A percentile compares a stretch with the other conserved stretches of the same genome.
These are phyloP conservation scores for Lodderomyces jiufengensis DNA, from an alignment of 1,139 yeast species.

Conservation along the genomic window DNA sequence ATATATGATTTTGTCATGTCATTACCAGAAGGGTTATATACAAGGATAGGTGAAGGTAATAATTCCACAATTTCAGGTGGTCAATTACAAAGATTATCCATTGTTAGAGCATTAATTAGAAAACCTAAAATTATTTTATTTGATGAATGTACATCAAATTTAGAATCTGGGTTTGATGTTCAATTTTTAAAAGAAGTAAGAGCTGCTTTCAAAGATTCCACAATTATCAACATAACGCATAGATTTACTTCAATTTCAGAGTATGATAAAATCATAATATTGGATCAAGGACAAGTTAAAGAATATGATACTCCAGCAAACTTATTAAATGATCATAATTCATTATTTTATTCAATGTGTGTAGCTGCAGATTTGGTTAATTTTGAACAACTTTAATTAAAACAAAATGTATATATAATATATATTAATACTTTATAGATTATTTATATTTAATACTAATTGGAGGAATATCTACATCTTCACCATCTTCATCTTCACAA, in stretches of 20 bases:
- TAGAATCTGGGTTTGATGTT: slow-evolving; percentile 54
- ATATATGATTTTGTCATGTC: slow-evolving; percentile 48
- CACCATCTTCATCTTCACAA: slow-evolving; percentile 88
- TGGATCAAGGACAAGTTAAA: slow-evolving; percentile 47
- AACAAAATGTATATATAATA: slow-evolving; percentile 1
- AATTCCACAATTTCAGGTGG: slow-evolving; percentile 67
- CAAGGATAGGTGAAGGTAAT: slow-evolving; percentile 51
- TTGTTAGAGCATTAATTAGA: slow-evolving; percentile 69
- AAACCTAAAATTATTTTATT: slow-evolving; percentile 60
- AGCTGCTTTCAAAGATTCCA: slow-evolving; percentile 11
- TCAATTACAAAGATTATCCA: slow-evolving; percentile 71
- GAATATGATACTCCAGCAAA: slow-evolving; percentile 43
- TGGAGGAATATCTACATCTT: slow-evolving; percentile 94
- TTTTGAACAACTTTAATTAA: not conserved
- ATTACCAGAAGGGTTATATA: slow-evolving; percentile 55
- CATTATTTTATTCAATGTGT: slow-evolving; percentile 23
- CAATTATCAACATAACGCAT: slow-evolving; percentile 59
- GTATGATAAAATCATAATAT: slow-evolving; percentile 40
- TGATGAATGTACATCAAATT: slow-evolving; percentile 80
- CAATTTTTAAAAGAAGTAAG: slow-evolving; percentile 24
- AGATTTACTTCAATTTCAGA: slow-evolving; percentile 51
- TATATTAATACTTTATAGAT: slow-evolving; percentile 4
- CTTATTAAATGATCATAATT: slow-evolving; percentile 20
- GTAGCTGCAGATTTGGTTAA: too few species aligned
- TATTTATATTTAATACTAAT: slow-evolving; percentile 49